Evolutionary conservation across 2,329 filamentous ascomycete genomes (phyloP).

Genomic region (Sporothrix euskadiensis): DNA sequence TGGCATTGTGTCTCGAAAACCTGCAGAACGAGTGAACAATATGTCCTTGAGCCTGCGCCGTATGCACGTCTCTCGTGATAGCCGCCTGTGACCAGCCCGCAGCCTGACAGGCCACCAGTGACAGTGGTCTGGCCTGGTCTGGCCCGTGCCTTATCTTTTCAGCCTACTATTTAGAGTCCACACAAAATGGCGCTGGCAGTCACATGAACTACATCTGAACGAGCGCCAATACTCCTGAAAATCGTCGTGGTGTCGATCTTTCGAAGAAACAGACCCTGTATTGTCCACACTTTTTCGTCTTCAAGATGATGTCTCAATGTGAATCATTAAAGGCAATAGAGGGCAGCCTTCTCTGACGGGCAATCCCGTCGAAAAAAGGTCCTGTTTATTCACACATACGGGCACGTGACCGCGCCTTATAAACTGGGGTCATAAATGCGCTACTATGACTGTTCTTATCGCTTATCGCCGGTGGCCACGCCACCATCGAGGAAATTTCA

Average conservation of each 20-base stretch:
- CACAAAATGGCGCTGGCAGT: neutral
- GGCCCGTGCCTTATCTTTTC: neutral
- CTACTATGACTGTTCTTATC: conserved; percentile 20
- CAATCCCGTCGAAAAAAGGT: neutral
- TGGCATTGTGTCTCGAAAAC: neutral
- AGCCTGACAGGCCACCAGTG: neutral
- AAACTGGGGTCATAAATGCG: neutral
- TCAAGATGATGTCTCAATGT: neutral
- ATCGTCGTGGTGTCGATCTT: neutral
- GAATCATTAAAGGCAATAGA: neutral
- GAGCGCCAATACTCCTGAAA: neutral
- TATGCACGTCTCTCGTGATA: conserved; percentile 15
- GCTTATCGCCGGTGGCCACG: conserved; percentile 25
- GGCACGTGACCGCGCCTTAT: neutral
- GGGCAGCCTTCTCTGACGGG: neutral
- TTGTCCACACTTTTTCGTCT: neutral
- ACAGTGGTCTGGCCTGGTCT: neutral
- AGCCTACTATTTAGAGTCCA: neutral
- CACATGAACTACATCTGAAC: neutral
- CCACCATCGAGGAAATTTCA: conserved; percentile 27
- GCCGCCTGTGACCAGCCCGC: conserved; percentile 2
- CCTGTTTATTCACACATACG: neutral
- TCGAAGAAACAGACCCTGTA: neutral
- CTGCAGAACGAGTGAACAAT: neutral
- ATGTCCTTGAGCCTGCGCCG: neutral